phyloP scores from a whole-genome alignment of 1,139 yeast species.

The Ashbya aceris region DNA sequence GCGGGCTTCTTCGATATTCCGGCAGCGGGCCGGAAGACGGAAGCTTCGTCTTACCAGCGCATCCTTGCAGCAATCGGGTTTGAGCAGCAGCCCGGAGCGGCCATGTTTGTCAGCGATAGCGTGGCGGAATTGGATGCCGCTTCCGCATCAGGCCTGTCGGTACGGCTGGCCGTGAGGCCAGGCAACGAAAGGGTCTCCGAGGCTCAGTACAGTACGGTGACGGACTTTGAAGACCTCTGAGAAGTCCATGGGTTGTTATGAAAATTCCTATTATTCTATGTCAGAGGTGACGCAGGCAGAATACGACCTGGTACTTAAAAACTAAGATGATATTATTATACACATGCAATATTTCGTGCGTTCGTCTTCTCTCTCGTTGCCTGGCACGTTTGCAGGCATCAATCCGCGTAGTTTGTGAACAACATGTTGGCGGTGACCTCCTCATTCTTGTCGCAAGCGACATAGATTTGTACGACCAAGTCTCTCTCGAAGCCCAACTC shows the following conservation, averaged over 20 bases:
- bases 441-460: conserved; percentile 97
- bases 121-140: conserved; percentile 68
- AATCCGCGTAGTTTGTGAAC: conserved; percentile 35
- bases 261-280: too few relatives aligned
- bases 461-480: conserved; percentile 83
- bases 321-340: conserved; percentile 2
- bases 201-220: conserved; percentile 12
- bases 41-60: conserved; percentile 44
- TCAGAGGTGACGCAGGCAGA: not conserved
- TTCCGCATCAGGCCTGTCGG: conserved; percentile 48
- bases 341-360: conserved; percentile 4
- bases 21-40: conserved; percentile 69
- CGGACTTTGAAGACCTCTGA: conserved; percentile 6
- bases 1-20: conserved; percentile 76
- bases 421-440: conserved; percentile 91
- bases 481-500: conserved; percentile 89
- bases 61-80: conserved; percentile 44
- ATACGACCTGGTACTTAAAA: not conserved
- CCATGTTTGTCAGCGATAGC: conserved; percentile 71
- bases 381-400: conserved; percentile 2
- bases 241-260: not conserved
- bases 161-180: conserved; percentile 56
- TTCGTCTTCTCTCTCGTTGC: not conserved
- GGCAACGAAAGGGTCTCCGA: conserved; percentile 55
- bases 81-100: conserved; percentile 25